Percentiles rank a stretch among this genome's conserved stretches.
Conservation (phyloP, 495 filamentous ascomycete species). For the Massariosphaeria phaeospora region DNA sequence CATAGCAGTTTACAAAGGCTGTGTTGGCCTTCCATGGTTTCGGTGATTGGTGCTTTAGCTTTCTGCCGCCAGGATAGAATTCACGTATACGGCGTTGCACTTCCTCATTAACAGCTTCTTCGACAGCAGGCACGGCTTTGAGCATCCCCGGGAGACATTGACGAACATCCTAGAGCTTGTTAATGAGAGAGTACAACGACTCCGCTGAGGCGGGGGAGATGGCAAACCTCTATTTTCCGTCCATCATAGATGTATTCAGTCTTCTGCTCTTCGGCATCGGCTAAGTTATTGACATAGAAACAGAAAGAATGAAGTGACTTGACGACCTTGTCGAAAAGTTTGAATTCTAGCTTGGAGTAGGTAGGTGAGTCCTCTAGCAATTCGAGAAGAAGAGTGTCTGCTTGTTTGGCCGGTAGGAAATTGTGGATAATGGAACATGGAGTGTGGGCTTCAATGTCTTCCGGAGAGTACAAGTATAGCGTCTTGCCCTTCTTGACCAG, state of each 20-base stretch:
- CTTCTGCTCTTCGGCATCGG: conserved; percentile 59
- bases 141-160: conserved; percentile 66
- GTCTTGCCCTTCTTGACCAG: conserved; percentile 74
- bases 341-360: conserved; percentile 68
- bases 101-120: conserved; percentile 67
- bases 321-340: conserved; percentile 81
- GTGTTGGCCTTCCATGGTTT: conserved; percentile 76
- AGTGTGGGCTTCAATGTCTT: conserved; percentile 72
- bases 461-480: conserved; percentile 71
- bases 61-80: conserved; percentile 59
- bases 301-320: conserved; percentile 72
- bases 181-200: conserved; percentile 69
- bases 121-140: conserved; percentile 59
- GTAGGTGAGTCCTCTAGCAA: conserved; percentile 70
- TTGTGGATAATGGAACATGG: conserved; percentile 90
- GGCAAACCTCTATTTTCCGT: conserved; percentile 52
- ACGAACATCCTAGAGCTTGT: conserved; percentile 61
- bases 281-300: conserved; percentile 69
- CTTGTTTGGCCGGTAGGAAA: conserved; percentile 68
- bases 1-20: conserved; percentile 90
- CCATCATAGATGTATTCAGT: conserved; percentile 84
- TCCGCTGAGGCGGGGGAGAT: conserved; percentile 47
- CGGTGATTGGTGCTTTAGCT: conserved; percentile 71
- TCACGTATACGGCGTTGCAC: conserved; percentile 61
- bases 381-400: conserved; percentile 67